These are phyloP conservation scores for Mucor circinelloides DNA, from an alignment of 371 early-diverging fungal species.

Conservation along the genomic window DNA sequence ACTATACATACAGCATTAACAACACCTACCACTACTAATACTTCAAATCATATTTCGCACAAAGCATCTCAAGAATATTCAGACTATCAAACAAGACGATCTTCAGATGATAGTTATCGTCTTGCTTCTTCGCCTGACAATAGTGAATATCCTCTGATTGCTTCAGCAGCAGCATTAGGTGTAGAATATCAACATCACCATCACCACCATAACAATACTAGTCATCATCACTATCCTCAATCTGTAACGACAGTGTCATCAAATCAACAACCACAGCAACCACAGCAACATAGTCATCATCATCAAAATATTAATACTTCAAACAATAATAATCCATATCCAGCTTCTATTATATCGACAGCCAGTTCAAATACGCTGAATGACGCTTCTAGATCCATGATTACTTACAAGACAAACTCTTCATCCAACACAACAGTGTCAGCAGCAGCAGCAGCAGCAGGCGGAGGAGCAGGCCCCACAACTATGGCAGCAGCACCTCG, in stretches of 20 bases:
- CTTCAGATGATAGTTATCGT: slow-evolving; percentile 37
- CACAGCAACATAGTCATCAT: background rate
- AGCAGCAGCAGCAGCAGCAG: background rate
- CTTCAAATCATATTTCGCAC: background rate
- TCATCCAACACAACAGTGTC: background rate
- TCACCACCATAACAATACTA: background rate
- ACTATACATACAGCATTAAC: background rate
- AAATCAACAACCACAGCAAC: background rate
- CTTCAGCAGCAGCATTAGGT: slow-evolving; percentile 31
- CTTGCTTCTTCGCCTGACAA: slow-evolving; percentile 39
- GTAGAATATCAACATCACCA: slow-evolving; percentile 10
- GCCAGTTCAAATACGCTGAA: slow-evolving; percentile 11
- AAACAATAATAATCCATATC: background rate
- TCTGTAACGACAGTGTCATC: background rate
- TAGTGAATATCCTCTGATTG: slow-evolving; percentile 39
- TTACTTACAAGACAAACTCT: background rate
- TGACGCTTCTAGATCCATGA: background rate
- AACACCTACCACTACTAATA: background rate
- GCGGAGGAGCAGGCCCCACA: too few species aligned
- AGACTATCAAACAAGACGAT: slow-evolving; percentile 5
- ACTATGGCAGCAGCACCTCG: background rate
- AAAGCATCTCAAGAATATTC: slow-evolving; percentile 10
- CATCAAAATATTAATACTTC: background rate
- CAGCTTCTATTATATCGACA: slow-evolving; percentile 1
- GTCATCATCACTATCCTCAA: background rate